A percentile compares a stretch with the other conserved stretches of the same genome.
Evolutionary conservation across 2,329 filamentous ascomycete species (phyloP).

Genomic region (Aspergillus transmontanensis): DNA sequence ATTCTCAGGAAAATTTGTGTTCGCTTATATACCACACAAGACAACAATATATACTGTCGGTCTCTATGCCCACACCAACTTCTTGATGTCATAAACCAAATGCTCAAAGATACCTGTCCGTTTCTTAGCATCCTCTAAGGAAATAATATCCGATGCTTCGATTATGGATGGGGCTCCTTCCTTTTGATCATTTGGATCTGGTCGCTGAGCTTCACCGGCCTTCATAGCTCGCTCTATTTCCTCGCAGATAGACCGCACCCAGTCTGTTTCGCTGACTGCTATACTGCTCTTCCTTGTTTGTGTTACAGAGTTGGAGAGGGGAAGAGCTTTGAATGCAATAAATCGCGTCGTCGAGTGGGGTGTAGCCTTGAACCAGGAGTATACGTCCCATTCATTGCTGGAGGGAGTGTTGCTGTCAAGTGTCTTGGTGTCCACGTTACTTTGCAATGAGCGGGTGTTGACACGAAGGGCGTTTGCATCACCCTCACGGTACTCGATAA

Average conservation of each 20-base stretch:
- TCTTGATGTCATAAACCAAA: constrained; percentile 87
- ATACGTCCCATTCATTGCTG: constrained; percentile 43
- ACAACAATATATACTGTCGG: not conserved
- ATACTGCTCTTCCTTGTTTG: constrained; percentile 11
- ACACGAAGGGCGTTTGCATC: constrained; percentile 73
- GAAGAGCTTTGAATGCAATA: constrained; percentile 48
- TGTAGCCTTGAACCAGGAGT: constrained; percentile 43
- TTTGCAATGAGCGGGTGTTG: constrained; percentile 78
- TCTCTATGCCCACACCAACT: constrained; percentile 77
- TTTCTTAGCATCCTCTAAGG: constrained; percentile 78
- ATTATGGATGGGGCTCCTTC: constrained; percentile 37
- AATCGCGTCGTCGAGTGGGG: constrained; percentile 36
- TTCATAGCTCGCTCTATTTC: constrained; percentile 73
- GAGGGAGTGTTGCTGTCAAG: constrained; percentile 30
- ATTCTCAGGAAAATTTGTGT: not conserved
- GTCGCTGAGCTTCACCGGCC: constrained; percentile 46
- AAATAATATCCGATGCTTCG: constrained; percentile 73
- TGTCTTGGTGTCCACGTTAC: constrained; percentile 52
- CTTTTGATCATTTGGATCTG: constrained; percentile 19
- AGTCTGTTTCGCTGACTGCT: constrained; percentile 52
- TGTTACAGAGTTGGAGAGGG: constrained; percentile 35
- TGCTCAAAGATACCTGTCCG: constrained; percentile 86
- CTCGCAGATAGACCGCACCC: constrained; percentile 66
- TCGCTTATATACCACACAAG: not conserved
- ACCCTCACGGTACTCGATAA: constrained; percentile 74